Percentiles rank a stretch among this genome's conserved stretches.
phyloP scores from a whole-genome alignment of 2,329 filamentous ascomycete genomes.

The Arthrobotrys megalospora region DNA sequence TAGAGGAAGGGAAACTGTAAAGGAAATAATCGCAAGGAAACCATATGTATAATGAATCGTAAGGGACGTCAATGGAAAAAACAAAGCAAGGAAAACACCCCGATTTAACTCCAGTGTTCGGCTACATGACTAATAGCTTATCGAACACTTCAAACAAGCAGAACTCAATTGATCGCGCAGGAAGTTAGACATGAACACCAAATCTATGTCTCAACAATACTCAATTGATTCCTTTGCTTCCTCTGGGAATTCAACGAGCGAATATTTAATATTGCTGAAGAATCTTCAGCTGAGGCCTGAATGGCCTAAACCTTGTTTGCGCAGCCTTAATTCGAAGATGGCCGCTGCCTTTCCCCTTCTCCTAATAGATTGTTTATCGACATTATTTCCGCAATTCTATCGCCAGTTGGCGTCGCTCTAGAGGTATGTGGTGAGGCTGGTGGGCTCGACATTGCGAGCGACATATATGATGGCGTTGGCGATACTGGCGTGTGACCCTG shows the following conservation, averaged over 20 bases:
- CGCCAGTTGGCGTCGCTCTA: slow-evolving; percentile 23
- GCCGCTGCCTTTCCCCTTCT: slow-evolving; percentile 47
- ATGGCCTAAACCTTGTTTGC: not conserved
- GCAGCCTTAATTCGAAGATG: slow-evolving; percentile 43
- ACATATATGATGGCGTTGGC: slow-evolving; percentile 58
- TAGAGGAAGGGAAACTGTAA: not conserved
- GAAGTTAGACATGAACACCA: slow-evolving; percentile 4
- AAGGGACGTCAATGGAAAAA: not conserved
- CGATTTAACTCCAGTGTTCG: slow-evolving; percentile 7
- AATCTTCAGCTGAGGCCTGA: not conserved
- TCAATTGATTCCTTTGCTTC: not conserved
- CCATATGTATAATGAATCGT: slow-evolving; percentile 28
- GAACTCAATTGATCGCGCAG: not conserved
- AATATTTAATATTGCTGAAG: not conserved
- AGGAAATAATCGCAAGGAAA: not conserved
- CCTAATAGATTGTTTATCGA: slow-evolving; percentile 57
- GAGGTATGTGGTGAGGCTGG: slow-evolving; percentile 47
- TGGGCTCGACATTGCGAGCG: slow-evolving; percentile 55
- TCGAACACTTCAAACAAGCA: not conserved
- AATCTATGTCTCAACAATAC: not conserved
- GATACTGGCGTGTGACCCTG: slow-evolving; percentile 35
- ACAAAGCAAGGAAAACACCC: not conserved
- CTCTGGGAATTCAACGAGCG: not conserved
- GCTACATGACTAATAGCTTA: not conserved
- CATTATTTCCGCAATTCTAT: slow-evolving; percentile 58